A percentile compares a stretch with the other conserved stretches of the same genome.
phyloP scores from a whole-genome alignment of 768 basidiomycete species.

The Phallus indusiatus region DNA sequence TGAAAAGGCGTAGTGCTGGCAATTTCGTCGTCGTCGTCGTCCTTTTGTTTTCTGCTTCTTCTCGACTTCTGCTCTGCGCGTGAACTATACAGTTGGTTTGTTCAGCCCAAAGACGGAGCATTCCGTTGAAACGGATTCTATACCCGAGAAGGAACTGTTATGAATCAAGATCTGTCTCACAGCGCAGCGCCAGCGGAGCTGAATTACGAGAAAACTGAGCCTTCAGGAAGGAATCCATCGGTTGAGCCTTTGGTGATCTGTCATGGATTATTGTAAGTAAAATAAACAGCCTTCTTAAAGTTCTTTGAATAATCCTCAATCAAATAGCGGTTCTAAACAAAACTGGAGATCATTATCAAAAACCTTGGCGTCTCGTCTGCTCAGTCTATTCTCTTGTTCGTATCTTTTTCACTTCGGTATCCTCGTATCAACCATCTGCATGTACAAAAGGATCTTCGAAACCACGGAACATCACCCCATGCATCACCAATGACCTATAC shows the following conservation, averaged over 20 bases:
- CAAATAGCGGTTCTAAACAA: constrained; percentile 68
- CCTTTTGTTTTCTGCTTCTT: too few species aligned
- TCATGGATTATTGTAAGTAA: constrained; percentile 53
- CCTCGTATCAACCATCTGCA: not conserved
- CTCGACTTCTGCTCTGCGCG: too few species aligned
- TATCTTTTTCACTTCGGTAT: not conserved
- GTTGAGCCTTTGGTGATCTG: constrained; percentile 40
- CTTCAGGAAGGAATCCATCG: not conserved
- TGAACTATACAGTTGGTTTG: too few species aligned
- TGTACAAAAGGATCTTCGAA: constrained; percentile 66
- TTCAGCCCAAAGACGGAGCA: not conserved
- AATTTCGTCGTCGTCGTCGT: too few species aligned
- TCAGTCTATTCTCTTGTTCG: constrained; percentile 66
- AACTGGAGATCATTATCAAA: constrained; percentile 83
- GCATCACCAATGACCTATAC: constrained; percentile 61
- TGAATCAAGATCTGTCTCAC: not conserved
- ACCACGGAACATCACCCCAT: constrained; percentile 81
- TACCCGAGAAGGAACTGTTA: not conserved
- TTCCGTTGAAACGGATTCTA: not conserved
- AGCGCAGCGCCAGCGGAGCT: not conserved
- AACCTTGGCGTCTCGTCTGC: constrained; percentile 53
- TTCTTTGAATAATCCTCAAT: constrained; percentile 1
- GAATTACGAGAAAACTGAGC: not conserved
- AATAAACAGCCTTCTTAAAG: not conserved
- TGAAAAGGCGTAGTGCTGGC: too few species aligned